A percentile compares a stretch with the other conserved stretches of the same genome.
Evolutionary conservation across 768 basidiomycete genomes (phyloP).

Genomic region (Lenzites betulinus): DNA sequence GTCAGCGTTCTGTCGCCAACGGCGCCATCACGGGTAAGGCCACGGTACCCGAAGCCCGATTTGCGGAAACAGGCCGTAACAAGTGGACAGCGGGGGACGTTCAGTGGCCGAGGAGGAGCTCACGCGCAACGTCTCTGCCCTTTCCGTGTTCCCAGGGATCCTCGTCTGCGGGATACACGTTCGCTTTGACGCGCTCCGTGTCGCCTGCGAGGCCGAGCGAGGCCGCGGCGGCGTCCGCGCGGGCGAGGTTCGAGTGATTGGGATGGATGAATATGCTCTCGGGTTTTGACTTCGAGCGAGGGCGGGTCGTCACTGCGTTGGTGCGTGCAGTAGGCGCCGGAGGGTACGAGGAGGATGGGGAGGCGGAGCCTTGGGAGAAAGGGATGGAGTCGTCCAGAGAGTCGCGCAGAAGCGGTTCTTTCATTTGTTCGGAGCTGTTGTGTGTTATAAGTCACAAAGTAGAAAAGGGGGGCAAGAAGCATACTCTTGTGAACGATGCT

Average conservation of each 20-base stretch:
- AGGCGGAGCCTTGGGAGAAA: constrained; percentile 13
- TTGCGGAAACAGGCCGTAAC: not conserved
- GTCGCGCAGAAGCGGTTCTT: constrained; percentile 29
- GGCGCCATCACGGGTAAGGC: too few species aligned
- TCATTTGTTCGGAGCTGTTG: constrained; percentile 29
- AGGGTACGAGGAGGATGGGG: constrained; percentile 21
- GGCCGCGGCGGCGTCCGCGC: constrained; percentile 62
- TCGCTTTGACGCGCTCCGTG: constrained; percentile 48
- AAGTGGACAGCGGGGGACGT: not conserved
- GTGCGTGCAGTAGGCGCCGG: not conserved
- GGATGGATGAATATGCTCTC: constrained; percentile 65
- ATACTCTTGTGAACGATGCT: constrained; percentile 17
- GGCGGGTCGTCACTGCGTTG: constrained; percentile 30
- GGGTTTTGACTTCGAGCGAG: constrained; percentile 57
- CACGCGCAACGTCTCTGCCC: constrained; percentile 52
- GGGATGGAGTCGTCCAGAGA: constrained; percentile 2
- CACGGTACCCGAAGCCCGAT: too few species aligned
- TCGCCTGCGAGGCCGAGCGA: constrained; percentile 51
- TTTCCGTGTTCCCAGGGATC: constrained; percentile 53
- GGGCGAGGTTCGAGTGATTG: constrained; percentile 59
- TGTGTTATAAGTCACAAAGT: constrained; percentile 4
- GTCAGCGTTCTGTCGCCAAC: too few species aligned
- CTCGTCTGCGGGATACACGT: constrained; percentile 38
- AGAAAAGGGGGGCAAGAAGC: not conserved
- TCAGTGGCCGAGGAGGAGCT: constrained; percentile 38